A percentile compares a stretch with the other conserved stretches of the same genome.
Conservation (phyloP, 106 monocot species). For the Allium sativum region DNA sequence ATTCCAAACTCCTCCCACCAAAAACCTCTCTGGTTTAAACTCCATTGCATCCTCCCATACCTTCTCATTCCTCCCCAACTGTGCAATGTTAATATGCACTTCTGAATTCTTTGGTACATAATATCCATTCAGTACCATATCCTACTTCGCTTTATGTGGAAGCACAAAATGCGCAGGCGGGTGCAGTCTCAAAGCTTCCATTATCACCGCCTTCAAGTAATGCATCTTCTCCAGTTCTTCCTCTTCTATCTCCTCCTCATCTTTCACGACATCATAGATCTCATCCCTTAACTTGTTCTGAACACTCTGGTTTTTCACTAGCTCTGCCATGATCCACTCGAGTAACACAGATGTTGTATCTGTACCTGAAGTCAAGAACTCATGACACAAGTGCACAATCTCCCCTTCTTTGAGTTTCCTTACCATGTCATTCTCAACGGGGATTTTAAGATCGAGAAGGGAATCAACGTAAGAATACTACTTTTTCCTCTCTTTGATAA, state of each 20-base stretch:
- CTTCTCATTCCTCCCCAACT: conserved; percentile 20
- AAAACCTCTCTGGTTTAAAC: conserved; percentile 41
- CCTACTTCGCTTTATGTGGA: conserved; percentile 15
- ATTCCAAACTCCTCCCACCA: conserved; percentile 9
- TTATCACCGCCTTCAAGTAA: conserved; percentile 19
- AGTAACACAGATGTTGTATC: conserved; percentile 12
- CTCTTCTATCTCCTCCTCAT: conserved; percentile 16
- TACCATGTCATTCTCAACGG: not conserved
- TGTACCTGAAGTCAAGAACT: conserved; percentile 16
- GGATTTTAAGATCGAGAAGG: conserved; percentile 13
- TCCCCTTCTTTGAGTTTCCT: conserved; percentile 11
- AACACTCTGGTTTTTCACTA: conserved; percentile 14
- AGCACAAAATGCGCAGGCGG: conserved; percentile 24
- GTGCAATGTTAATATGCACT: conserved; percentile 24
- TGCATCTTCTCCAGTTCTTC: conserved; percentile 20
- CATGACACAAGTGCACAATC: conserved; percentile 16
- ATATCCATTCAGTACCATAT: conserved; percentile 13
- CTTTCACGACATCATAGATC: not conserved
- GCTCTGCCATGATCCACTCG: conserved; percentile 29
- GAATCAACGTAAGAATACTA: conserved; percentile 18
- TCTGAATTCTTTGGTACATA: conserved; percentile 19
- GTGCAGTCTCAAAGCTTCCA: conserved; percentile 19
- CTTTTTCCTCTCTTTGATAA: conserved; percentile 11
- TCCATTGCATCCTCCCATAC: conserved; percentile 33
- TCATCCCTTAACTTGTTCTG: conserved; percentile 9